Evolutionary conservation across 257 asterid genomes (phyloP), one percentile per base, ranked within the genome.

Genomic region (Echium plantagineum): DNA sequence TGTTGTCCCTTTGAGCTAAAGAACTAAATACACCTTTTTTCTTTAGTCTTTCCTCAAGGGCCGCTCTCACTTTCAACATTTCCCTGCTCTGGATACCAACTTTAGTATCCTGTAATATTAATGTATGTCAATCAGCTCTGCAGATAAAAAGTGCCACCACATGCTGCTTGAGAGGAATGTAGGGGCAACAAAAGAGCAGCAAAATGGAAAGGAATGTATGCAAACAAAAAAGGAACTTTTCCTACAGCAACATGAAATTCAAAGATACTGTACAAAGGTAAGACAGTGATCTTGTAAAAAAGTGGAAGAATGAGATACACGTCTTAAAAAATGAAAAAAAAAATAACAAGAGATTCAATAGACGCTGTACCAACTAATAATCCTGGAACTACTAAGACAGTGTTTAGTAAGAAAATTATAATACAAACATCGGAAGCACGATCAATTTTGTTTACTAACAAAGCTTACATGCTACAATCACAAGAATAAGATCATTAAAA

Each of bases 51-150:
- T 86, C 90, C 76, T 91, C 98, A 51, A 88, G 94, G 59, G 81
- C 82, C 58, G 93, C 94, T 78, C 98, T 78, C 62, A 84, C 68
- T 83, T 83, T 91, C 56, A 91, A 74, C 97, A 88, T 91, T 81
- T 84, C 89, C 75, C 58, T 63, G 83, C 97, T 93, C 76, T 85
- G 94, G 30, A 7, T 59, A 66, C 90, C 94, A 30, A 80, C 79
- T 61, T 76, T 78, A 62, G 71, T 69, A 67, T 79, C 87, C 98
- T 89, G 83, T 52, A 73, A 72, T n/a, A 56, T 22, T 10, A 21
- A 56, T 21, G 24, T n/a, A 53, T 21, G 21, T 19, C 26, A 53
- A 21, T 53, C 57, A n/a, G 57, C 57, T 53, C 26, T 0, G 28
- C 57, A 53, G 9, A 53, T 53, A 53, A 53, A 53, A 12, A 19